A percentile compares a stretch with the other conserved stretches of the same genome.
Evolutionary conservation across 768 basidiomycete genomes (phyloP).

Genomic region (Auricularia sp.): DNA sequence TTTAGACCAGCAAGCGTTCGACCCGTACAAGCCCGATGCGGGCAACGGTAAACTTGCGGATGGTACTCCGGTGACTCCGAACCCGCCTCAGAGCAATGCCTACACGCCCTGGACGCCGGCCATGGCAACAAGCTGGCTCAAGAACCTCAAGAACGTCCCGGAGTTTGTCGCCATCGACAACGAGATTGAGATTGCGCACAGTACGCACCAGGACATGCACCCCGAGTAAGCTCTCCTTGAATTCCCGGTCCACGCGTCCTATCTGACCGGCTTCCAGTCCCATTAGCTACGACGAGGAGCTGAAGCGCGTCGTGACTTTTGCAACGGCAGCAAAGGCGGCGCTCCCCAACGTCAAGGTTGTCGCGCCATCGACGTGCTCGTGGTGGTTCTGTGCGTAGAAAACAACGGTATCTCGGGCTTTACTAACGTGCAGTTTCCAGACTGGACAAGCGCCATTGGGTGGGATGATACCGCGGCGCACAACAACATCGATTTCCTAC

Average conservation of each 20-base stretch:
- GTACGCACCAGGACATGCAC: constrained; percentile 50
- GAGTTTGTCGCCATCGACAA: constrained; percentile 42
- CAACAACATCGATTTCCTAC: constrained; percentile 42
- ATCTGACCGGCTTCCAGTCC: constrained; percentile 18
- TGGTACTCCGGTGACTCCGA: constrained; percentile 34
- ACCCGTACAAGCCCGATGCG: constrained; percentile 40
- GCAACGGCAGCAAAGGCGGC: constrained; percentile 34
- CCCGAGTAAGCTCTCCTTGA: constrained; percentile 25
- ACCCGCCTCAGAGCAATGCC: constrained; percentile 26
- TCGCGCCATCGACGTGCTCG: constrained; percentile 32
- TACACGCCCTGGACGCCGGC: constrained; percentile 43
- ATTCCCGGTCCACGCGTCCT: background rate
- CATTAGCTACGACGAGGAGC: constrained; percentile 43
- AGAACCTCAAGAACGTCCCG: constrained; percentile 38
- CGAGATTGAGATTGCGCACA: constrained; percentile 46
- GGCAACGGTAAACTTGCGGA: constrained; percentile 42
- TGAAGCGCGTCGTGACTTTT: constrained; percentile 34
- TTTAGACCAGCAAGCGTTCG: constrained; percentile 33
- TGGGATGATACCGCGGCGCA: constrained; percentile 42
- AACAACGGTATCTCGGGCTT: constrained; percentile 19
- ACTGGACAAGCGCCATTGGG: constrained; percentile 44
- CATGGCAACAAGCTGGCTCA: constrained; percentile 34
- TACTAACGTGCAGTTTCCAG: constrained; percentile 22
- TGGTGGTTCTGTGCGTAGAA: constrained; percentile 21
- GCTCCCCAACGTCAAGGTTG: constrained; percentile 35